Conservation (phyloP, 306 rosid genomes). For the Hippophae rhamnoides region DNA sequence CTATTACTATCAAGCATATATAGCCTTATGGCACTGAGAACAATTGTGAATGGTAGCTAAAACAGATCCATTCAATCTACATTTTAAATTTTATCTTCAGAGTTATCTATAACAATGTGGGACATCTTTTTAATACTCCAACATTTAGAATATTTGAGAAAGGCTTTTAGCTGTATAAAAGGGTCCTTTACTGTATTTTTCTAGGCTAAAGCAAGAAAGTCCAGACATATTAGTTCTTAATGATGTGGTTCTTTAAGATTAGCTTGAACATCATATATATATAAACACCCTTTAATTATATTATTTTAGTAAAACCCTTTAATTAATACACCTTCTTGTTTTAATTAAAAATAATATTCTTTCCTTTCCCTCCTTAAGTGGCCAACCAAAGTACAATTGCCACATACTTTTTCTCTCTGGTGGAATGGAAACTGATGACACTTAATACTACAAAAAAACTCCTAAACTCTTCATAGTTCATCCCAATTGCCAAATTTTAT, state of each 20-base stretch:
- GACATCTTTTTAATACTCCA: no score
- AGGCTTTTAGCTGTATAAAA: background rate
- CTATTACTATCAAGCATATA: no score
- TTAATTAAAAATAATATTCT: background rate
- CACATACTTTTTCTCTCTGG: background rate
- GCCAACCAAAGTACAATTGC: slow-evolving; percentile 19
- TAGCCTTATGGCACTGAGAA: no score
- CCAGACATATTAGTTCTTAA: slow-evolving; percentile 1
- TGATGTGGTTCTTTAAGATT: slow-evolving; percentile 6
- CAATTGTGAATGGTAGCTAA: no score
- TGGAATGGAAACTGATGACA: background rate
- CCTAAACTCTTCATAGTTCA: no score
- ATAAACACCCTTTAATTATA: background rate
- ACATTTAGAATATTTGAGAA: background rate
- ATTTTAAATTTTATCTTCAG: no score
- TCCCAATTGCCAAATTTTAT: no score
- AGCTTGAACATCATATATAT: slow-evolving; percentile 14
- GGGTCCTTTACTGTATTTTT: background rate
- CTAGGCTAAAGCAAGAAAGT: background rate
- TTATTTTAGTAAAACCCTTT: slow-evolving; percentile 2
- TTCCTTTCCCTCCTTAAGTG: slow-evolving; percentile 11
- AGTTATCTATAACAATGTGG: no score
- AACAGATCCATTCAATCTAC: no score
- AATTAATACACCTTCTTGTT: slow-evolving; percentile 5
- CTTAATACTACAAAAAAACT: no score